phyloP scores from a whole-genome alignment of 2,329 filamentous ascomycete genomes.

The Graphium sp. region DNA sequence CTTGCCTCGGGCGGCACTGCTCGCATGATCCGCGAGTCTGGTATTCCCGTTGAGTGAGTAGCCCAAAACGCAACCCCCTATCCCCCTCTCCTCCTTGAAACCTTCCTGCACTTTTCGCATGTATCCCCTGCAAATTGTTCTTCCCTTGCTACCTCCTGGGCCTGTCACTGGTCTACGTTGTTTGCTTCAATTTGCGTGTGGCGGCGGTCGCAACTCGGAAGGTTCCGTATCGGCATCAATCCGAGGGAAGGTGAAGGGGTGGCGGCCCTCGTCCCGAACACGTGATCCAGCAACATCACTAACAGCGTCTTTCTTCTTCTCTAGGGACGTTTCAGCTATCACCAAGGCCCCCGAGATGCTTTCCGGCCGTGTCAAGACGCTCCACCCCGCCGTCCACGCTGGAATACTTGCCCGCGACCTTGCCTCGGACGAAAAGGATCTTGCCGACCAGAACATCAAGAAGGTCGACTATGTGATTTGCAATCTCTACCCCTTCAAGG shows the following conservation, averaged over 20 bases:
- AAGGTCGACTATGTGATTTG: slow-evolving; percentile 95
- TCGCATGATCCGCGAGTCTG: slow-evolving; percentile 91
- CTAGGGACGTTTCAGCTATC: slow-evolving; percentile 89
- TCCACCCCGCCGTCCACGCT: slow-evolving; percentile 82
- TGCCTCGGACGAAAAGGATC: slow-evolving; percentile 89
- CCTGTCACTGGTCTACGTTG: too few species aligned
- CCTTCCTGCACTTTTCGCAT: too few species aligned
- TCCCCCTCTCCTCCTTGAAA: too few species aligned
- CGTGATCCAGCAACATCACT: too few species aligned
- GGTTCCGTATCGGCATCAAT: too few species aligned
- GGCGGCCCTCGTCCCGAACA: too few species aligned
- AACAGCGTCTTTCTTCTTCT: too few species aligned
- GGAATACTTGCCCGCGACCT: slow-evolving; percentile 89
- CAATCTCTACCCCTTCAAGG: slow-evolving; percentile 99
- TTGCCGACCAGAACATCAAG: slow-evolving; percentile 85
- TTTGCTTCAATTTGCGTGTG: too few species aligned
- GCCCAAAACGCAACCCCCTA: background rate
- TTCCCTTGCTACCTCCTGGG: too few species aligned
- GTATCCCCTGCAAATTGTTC: too few species aligned
- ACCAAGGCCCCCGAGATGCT: slow-evolving; percentile 97
- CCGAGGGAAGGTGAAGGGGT: too few species aligned
- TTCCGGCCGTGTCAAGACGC: slow-evolving; percentile 70
- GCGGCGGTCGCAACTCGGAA: too few species aligned
- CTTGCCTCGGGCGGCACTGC: slow-evolving; percentile 90
- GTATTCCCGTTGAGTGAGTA: slow-evolving; percentile 81